Base-by-base conservation (phyloP, 1,139 yeast genomes). In the Candida dubliniensis region DNA sequence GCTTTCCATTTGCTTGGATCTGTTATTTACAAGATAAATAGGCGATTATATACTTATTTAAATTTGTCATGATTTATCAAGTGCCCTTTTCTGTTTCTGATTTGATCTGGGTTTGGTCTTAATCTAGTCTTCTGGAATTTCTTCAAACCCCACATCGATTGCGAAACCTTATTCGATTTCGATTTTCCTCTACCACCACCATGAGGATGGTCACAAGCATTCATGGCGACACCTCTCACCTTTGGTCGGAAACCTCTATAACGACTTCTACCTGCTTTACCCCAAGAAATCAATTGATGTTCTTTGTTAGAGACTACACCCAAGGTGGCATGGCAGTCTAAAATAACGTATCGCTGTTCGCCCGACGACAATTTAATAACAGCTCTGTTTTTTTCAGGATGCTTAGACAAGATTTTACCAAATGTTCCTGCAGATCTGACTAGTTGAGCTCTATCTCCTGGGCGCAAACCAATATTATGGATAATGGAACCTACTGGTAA, bases 171-270 rank as follows among this genome's bases (percentile, higher is more conserved):
- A 69, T 91, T 91, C 52, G 96, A 88, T 82, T 95, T 93, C 47
- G 96, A 87, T 68, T 93, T 95, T 80, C 99, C 99, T 79, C 99
- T 86, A 72, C 99, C 99, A 85, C 99, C 99, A 77, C 99, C 99
- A 61, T 90, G 95, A 55, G 99, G 99, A 74, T 93, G 99, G 69
- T 93, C 98, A 62, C 84, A 82, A 49, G 95, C 95, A 70, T 93
- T 93, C 96, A 89, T 89, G 43, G 99, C 99, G 56, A 90, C 89
- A 80, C 99, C 99, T 76, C 99, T 87, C 33, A 90, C 96, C 44
- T 86, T 81, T 31, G 99, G 99, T 67, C 99, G 83, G 59, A 85
- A 84, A 53, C 99, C 99, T 63, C 87, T 74, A 76, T 90, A 86
- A 66, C 99, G 85, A 43, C 85, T 76, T 67, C 98, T 82, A 58